These are phyloP conservation scores for Fusarium zealandicum DNA, from an alignment of 2,329 filamentous ascomycete genomes.

Conservation along the genomic window DNA sequence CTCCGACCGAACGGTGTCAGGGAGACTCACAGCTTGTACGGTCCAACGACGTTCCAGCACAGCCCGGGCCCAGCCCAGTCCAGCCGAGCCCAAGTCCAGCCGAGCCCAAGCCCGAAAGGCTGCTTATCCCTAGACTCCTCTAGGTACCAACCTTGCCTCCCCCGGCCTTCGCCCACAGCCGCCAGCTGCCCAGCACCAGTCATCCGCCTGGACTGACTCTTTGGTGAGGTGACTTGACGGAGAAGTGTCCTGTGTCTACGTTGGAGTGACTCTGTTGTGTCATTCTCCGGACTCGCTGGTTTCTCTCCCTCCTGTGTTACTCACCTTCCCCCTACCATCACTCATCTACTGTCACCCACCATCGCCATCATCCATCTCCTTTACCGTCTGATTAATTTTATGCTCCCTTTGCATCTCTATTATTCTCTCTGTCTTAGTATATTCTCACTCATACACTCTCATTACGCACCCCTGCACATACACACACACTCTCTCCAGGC, in stretches of 20 bases:
- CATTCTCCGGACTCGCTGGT: conserved; percentile 41
- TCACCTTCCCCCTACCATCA: conserved; percentile 29
- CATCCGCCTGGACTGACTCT: conserved; percentile 25
- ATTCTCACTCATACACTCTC: conserved; percentile 20
- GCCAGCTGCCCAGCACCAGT: conserved; percentile 18
- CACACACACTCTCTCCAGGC: conserved; percentile 28
- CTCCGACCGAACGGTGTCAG: conserved; percentile 21
- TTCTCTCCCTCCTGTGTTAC: conserved; percentile 30
- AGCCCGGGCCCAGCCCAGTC: conserved; percentile 34
- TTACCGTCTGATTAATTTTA: conserved; percentile 25
- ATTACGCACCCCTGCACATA: conserved; percentile 2
- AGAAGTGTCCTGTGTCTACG: conserved; percentile 34
- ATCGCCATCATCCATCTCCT: conserved; percentile 6
- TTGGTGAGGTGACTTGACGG: conserved; percentile 35
- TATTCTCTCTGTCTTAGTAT: conserved; percentile 15
- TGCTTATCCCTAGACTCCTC: conserved; percentile 6
- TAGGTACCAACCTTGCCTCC: conserved; percentile 36
- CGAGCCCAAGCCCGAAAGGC: conserved; percentile 37
- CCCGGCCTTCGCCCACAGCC: conserved; percentile 18
- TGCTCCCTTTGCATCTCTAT: conserved; percentile 9
- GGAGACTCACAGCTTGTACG: conserved; percentile 27
- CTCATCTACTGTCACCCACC: conserved; percentile 15
- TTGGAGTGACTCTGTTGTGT: conserved; percentile 31
- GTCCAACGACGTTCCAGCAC: conserved; percentile 33
- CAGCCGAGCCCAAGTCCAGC: conserved; percentile 29